Evolutionary conservation across 768 basidiomycete genomes (phyloP), one percentile per base, ranked within the genome.

Genomic region (Tephrocybe sp.): DNA sequence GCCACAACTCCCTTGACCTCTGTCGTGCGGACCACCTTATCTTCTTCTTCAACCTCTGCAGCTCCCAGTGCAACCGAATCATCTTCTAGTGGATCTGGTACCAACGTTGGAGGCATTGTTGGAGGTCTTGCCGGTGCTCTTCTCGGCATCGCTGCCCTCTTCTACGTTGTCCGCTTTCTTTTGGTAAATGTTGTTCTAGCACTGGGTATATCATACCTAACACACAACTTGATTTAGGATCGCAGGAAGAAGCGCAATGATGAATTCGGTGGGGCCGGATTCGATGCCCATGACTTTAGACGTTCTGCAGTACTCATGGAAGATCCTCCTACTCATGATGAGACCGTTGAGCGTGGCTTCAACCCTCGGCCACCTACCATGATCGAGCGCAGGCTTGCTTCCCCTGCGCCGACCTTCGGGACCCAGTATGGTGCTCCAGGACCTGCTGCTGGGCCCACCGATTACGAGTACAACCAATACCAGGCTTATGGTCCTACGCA

Each of bases 221-320:
- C 17, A 13, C 45, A 38, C 22, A 47, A 12, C 46, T 39, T 54
- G 45, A 49, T 31, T 35, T 22, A 48, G 43, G 41, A 54, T 20
- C 54, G 81, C 73, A 75, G 76, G 46, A 77, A 75, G 34, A 69
- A 68, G 32, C 68, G 72, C 42, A 69, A 71, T 56, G 71, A 68
- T 16, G 65, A 71, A n/a, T 19, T 39, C 3, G 69, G 70, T 0
- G 74, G 76, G 22, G 60, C 65, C 41, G 66, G 61, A 16, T 89
- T 87, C 65, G 75, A 80, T 54, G 66, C 83, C 1, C 64, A 68
- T 39, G 76, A 76, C 9, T 87, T 87, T 74, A 78, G 80, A 45
- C 81, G 83, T 46, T 88, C 87, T 12, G 79, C 78, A n/a, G 62
- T 83, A 13, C 64, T 87, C 19, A 68, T 83, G 19, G 71, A 80